phyloP scores from a whole-genome alignment of 768 basidiomycete genomes.

The Boletus barrowsii region DNA sequence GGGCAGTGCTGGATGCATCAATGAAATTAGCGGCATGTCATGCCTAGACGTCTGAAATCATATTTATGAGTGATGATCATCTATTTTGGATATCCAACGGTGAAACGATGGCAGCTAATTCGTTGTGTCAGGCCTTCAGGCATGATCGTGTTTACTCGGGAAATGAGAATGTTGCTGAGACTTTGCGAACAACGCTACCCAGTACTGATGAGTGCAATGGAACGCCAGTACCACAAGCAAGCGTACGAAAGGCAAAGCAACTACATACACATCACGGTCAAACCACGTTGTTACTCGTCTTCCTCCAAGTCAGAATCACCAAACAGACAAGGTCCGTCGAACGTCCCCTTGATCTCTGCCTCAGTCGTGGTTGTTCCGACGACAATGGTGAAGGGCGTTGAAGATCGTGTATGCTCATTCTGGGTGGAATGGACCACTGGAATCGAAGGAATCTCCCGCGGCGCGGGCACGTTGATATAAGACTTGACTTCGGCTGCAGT shows the following conservation, averaged over 20 bases:
- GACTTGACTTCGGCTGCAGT: background rate
- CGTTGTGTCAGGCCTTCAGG: too few relatives aligned
- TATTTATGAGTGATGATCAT: background rate
- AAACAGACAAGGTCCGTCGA: conserved; percentile 30
- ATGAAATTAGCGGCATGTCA: background rate
- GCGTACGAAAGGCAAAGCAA: background rate
- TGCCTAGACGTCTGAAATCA: background rate
- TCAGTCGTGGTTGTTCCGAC: background rate
- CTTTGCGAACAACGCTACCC: too few relatives aligned
- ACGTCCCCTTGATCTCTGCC: conserved; percentile 5
- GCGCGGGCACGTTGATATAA: background rate
- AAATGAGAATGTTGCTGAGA: too few relatives aligned
- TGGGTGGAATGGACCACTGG: background rate
- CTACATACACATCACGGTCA: background rate
- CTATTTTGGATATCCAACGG: too few relatives aligned
- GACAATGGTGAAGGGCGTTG: background rate
- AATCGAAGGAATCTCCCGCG: background rate
- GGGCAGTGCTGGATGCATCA: too few relatives aligned
- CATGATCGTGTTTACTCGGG: too few relatives aligned
- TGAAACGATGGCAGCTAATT: too few relatives aligned
- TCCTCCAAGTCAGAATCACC: conserved; percentile 31
- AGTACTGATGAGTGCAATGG: background rate
- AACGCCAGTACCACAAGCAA: background rate
- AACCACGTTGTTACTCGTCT: conserved; percentile 13
- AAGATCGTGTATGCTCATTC: background rate